Conservation (phyloP, 306 rosid species). For the Clitoria ternatea region DNA sequence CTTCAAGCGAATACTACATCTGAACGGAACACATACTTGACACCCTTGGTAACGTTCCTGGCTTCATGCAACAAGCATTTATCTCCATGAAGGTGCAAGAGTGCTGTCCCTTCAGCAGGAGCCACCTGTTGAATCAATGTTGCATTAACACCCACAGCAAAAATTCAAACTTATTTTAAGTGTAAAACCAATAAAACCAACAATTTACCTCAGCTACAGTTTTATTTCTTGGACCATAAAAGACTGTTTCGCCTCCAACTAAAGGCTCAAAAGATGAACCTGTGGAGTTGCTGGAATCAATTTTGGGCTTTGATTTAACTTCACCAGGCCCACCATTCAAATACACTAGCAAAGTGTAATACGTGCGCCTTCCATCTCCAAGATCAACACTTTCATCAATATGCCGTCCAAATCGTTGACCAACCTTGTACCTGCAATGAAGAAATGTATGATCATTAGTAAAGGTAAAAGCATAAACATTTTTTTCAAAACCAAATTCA, state of each 20-base stretch:
- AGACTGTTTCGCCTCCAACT: constrained; percentile 91
- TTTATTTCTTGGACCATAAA: constrained; percentile 75
- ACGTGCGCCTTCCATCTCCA: constrained; percentile 70
- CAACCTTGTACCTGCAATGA: constrained; percentile 65
- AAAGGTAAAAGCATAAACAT: background rate
- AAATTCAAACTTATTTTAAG: background rate
- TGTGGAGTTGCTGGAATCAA: constrained; percentile 23
- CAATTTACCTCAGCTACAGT: constrained; percentile 70
- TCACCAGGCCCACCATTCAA: constrained; percentile 76
- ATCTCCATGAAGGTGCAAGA: constrained; percentile 82
- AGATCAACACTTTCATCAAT: constrained; percentile 82
- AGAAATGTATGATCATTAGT: constrained; percentile 12
- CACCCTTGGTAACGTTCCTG: constrained; percentile 72
- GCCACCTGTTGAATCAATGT: constrained; percentile 49
- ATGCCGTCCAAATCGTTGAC: constrained; percentile 91
- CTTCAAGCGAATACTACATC: constrained; percentile 75
- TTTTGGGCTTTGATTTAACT: constrained; percentile 49
- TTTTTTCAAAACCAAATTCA: background rate
- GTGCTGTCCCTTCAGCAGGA: constrained; percentile 93
- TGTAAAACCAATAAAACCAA: background rate
- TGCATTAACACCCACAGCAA: constrained; percentile 16
- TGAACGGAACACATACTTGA: constrained; percentile 84
- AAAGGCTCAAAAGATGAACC: constrained; percentile 52
- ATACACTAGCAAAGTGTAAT: constrained; percentile 80
- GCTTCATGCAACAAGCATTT: constrained; percentile 95